Conservation (phyloP, 176 grass and related monocot genomes). For the Phyllostachys edulis region DNA sequence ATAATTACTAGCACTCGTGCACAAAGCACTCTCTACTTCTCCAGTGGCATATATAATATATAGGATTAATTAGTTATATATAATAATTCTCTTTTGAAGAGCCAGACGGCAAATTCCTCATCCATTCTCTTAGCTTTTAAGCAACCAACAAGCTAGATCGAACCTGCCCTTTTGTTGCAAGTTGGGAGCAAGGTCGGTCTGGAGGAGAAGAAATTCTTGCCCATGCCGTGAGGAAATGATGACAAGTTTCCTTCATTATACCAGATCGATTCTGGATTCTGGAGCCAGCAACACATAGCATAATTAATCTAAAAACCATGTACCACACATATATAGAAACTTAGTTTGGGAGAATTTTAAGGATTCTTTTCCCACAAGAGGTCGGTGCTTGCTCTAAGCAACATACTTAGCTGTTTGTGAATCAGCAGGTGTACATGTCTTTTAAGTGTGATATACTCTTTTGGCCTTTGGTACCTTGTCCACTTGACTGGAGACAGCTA, state of each 20-base stretch:
- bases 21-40: no score
- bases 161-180: constrained; percentile 23
- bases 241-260: neutral
- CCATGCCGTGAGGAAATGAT: neutral
- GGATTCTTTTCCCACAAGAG: no score
- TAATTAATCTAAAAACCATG: neutral
- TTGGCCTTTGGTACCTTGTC: constrained; percentile 11
- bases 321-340: no score
- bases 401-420: no score
- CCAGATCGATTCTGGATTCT: neutral
- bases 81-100: no score
- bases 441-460: neutral
- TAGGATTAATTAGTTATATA: no score
- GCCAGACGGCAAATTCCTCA: neutral
- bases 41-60: no score
- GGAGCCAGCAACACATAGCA: neutral
- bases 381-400: neutral
- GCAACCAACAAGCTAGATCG: neutral
- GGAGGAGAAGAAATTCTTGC: neutral
- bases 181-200: neutral
- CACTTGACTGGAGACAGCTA: constrained; percentile 1
- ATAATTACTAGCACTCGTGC: no score
- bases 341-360: neutral
- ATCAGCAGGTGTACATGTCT: neutral
- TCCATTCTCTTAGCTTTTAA: constrained; percentile 24